Evolutionary conservation across 345 rosid genomes (phyloP).

Genomic region (Odontarrhena argentea): DNA sequence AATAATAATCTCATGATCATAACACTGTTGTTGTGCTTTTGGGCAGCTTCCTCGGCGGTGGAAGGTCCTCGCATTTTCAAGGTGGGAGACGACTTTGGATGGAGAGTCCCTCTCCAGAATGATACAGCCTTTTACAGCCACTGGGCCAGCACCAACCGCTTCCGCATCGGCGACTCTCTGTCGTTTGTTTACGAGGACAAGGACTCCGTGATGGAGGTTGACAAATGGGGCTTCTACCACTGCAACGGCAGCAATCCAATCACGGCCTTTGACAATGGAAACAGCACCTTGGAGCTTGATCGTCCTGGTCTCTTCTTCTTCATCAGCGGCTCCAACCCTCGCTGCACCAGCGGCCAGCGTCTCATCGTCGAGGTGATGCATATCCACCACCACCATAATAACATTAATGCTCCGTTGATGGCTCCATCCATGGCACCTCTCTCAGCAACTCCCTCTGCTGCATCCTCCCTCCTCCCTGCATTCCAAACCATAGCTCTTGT

Average conservation of each 20-base stretch:
- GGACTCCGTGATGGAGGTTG: constrained; percentile 75
- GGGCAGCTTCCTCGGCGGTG: constrained; percentile 32
- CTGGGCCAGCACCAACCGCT: constrained; percentile 69
- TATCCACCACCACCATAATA: constrained; percentile 46
- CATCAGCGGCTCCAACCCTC: constrained; percentile 63
- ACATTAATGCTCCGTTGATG: constrained; percentile 37
- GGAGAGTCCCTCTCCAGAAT: constrained; percentile 59
- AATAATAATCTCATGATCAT: neutral
- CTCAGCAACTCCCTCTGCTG: constrained; percentile 10
- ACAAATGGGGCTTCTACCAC: constrained; percentile 74
- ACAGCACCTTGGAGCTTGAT: constrained; percentile 56
- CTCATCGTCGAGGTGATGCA: constrained; percentile 75
- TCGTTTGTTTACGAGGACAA: constrained; percentile 59
- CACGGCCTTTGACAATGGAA: constrained; percentile 58
- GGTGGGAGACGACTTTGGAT: constrained; percentile 67
- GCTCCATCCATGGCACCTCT: constrained; percentile 40
- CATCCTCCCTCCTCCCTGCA: constrained; percentile 4
- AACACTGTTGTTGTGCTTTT: neutral
- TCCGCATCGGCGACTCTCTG: constrained; percentile 71
- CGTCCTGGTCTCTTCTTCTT: constrained; percentile 77
- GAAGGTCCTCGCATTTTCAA: constrained; percentile 51
- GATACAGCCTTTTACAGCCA: constrained; percentile 49
- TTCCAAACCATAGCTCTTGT: no score
- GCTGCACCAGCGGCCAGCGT: constrained; percentile 72
- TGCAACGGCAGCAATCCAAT: constrained; percentile 57